Conservation (phyloP, 208 protist genomes). For the Leishmania gerbilli region DNA sequence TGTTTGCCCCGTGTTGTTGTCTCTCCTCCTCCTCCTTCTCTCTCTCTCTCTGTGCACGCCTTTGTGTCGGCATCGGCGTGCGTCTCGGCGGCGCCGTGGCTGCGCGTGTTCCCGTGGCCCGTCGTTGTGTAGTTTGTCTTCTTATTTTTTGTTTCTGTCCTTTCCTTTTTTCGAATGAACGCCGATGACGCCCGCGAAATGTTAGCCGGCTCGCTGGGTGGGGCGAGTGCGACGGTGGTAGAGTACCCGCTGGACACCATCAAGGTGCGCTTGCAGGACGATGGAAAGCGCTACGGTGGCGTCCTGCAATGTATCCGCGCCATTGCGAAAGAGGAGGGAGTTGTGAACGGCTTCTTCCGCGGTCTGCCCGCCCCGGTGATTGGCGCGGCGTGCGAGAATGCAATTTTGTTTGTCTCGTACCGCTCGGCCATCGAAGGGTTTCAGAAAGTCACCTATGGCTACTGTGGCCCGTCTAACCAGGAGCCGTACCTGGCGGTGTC, state of each 20-base stretch:
- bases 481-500: conserved; percentile 74
- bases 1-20: not conserved
- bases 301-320: conserved; percentile 64
- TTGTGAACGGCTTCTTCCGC: conserved; percentile 88
- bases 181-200: conserved; percentile 71
- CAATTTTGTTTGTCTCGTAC: conserved; percentile 83
- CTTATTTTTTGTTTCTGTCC: not conserved
- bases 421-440: conserved; percentile 50
- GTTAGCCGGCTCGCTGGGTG: conserved; percentile 75
- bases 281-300: conserved; percentile 64
- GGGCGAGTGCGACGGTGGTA: conserved; percentile 74
- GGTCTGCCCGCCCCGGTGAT: conserved; percentile 87
- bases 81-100: not conserved
- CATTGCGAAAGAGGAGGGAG: conserved; percentile 78
- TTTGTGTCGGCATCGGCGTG: conserved; percentile 3
- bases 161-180: conserved; percentile 35
- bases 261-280: conserved; percentile 92
- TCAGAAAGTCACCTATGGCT: conserved; percentile 61
- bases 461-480: conserved; percentile 45
- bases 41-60: not conserved
- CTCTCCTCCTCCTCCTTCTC: not conserved
- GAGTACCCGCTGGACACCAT: conserved; percentile 94
- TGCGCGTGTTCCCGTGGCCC: not conserved
- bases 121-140: not conserved
- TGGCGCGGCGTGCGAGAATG: conserved; percentile 83